Percentiles rank a stretch among this genome's conserved stretches.
Conservation (phyloP, 805 yeast genomes). For the Ogataea angusta region DNA sequence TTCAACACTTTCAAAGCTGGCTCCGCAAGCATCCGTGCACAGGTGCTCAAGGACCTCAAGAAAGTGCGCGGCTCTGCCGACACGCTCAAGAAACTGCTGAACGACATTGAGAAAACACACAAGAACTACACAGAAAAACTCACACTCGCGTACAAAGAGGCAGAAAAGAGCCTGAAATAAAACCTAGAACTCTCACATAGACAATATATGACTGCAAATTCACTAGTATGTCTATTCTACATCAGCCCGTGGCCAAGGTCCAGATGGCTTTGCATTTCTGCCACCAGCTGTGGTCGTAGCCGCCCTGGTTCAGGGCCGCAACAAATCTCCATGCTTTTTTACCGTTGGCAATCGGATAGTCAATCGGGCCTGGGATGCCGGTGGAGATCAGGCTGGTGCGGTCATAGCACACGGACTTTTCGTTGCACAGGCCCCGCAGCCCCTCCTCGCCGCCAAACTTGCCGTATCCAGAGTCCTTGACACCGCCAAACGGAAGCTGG, state of each 20-base stretch:
- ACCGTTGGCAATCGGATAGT: slow-evolving; percentile 83
- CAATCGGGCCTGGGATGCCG: slow-evolving; percentile 81
- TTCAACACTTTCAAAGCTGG: slow-evolving; percentile 63
- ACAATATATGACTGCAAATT: too few species aligned
- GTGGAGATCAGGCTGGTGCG: slow-evolving; percentile 74
- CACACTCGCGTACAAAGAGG: slow-evolving; percentile 50
- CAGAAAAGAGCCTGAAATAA: slow-evolving; percentile 40
- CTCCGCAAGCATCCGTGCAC: slow-evolving; percentile 55
- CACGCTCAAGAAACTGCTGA: slow-evolving; percentile 49
- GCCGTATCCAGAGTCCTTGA: slow-evolving; percentile 90
- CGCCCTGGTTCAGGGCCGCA: slow-evolving; percentile 73
- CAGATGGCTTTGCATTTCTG: slow-evolving; percentile 55
- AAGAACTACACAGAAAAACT: slow-evolving; percentile 62
- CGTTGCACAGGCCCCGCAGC: slow-evolving; percentile 79
- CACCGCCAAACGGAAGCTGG: slow-evolving; percentile 97
- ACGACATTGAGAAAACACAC: slow-evolving; percentile 66
- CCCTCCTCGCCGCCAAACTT: slow-evolving; percentile 99
- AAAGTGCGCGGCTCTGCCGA: slow-evolving; percentile 47
- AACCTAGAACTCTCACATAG: neutral
- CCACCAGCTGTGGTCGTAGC: slow-evolving; percentile 77
- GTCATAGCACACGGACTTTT: slow-evolving; percentile 86
- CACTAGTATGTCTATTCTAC: slow-evolving; percentile 6
- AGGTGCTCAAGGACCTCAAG: slow-evolving; percentile 54
- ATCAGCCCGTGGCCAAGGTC: slow-evolving; percentile 46
- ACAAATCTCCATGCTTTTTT: slow-evolving; percentile 89